phyloP scores from a whole-genome alignment of 345 rosid species.

The Citrus cavaleriei region DNA sequence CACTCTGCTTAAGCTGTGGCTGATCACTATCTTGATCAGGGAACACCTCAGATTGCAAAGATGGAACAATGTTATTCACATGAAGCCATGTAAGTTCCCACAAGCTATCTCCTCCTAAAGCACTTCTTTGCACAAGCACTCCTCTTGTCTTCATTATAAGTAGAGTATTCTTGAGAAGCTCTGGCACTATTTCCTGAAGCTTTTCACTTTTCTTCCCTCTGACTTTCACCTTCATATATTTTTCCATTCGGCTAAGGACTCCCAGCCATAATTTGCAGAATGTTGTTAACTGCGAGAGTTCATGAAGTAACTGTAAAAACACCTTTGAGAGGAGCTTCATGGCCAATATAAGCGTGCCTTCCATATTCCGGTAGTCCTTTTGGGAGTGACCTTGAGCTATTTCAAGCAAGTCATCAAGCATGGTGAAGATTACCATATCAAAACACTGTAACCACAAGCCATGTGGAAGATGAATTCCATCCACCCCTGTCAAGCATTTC shows the following conservation, averaged over 20 bases:
- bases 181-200: constrained; percentile 84
- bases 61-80: constrained; percentile 77
- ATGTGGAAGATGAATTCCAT: constrained; percentile 61
- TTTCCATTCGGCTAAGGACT: constrained; percentile 88
- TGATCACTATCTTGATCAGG: constrained; percentile 61
- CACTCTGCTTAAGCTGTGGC: constrained; percentile 17
- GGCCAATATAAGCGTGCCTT: constrained; percentile 75
- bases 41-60: constrained; percentile 80
- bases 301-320: constrained; percentile 68
- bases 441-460: constrained; percentile 87
- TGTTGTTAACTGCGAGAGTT: constrained; percentile 68
- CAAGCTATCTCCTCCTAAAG: constrained; percentile 89
- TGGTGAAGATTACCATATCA: constrained; percentile 82
- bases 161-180: constrained; percentile 82
- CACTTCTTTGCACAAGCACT: constrained; percentile 79
- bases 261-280: constrained; percentile 97
- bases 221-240: constrained; percentile 85
- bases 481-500: constrained; percentile 81
- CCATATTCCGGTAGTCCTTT: constrained; percentile 94
- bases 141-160: constrained; percentile 80
- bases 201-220: constrained; percentile 87
- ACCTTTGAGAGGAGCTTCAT: constrained; percentile 76
- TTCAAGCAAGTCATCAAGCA: constrained; percentile 93
- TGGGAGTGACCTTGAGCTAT: constrained; percentile 87
- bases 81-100: constrained; percentile 99